Percentiles rank a stretch among this genome's conserved stretches.
Evolutionary conservation across 129 eudicot genomes (phyloP).

Genomic region (Lactuca saligna): DNA sequence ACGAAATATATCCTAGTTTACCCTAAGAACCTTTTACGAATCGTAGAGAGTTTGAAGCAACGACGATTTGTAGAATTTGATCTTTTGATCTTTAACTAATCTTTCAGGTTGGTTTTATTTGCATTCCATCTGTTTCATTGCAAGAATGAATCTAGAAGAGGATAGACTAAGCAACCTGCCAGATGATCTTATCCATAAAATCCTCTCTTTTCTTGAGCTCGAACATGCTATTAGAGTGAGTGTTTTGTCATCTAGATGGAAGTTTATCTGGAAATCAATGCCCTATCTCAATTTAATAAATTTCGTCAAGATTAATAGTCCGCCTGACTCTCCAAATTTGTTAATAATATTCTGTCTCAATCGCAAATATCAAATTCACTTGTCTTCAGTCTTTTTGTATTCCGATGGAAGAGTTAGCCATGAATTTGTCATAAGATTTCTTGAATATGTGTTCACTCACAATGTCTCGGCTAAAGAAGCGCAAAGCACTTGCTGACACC

Average conservation of each 20-base stretch:
- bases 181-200: slow-evolving; percentile 5
- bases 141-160: background rate
- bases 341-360: background rate
- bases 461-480: background rate
- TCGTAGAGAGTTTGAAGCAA: too few species aligned
- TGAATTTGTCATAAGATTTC: background rate
- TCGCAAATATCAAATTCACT: background rate
- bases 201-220: background rate
- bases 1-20: too few species aligned
- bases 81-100: too few species aligned
- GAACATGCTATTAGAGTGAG: background rate
- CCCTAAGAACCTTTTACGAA: too few species aligned
- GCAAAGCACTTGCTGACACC: background rate
- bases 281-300: slow-evolving; percentile 5
- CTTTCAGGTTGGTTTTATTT: too few species aligned
- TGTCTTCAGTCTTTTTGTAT: slow-evolving; percentile 6
- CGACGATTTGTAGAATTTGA: too few species aligned
- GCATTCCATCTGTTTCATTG: too few species aligned
- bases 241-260: slow-evolving; percentile 5
- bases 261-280: background rate
- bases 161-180: slow-evolving; percentile 4
- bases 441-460: slow-evolving; percentile 13
- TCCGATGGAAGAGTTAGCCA: slow-evolving; percentile 1
- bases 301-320: background rate
- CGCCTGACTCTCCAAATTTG: background rate